Evolutionary conservation across 2,329 filamentous ascomycete species (phyloP).

Genomic region (Talaromyces sp.): DNA sequence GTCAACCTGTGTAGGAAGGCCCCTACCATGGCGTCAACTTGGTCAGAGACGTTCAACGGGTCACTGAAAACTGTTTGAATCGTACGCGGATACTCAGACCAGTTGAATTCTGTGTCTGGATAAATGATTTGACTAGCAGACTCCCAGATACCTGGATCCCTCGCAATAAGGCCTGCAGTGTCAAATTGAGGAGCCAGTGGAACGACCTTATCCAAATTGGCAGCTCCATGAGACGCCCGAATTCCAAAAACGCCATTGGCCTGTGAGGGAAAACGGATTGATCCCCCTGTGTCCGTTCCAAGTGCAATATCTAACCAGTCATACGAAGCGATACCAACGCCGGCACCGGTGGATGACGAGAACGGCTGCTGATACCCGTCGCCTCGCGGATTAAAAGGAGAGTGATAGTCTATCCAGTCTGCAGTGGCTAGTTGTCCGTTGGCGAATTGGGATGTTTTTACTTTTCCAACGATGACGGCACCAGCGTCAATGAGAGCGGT

Average conservation of each 20-base stretch:
- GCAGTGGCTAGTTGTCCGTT: conserved; percentile 18
- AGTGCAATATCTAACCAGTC: conserved; percentile 42
- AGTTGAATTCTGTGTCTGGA: neutral
- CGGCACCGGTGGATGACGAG: conserved; percentile 41
- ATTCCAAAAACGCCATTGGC: conserved; percentile 53
- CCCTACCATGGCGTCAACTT: neutral
- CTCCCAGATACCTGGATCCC: conserved; percentile 17
- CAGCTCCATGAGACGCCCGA: conserved; percentile 47
- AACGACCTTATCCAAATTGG: conserved; percentile 49
- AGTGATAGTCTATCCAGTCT: conserved; percentile 35
- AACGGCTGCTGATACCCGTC: conserved; percentile 47
- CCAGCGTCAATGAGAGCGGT: conserved; percentile 59
- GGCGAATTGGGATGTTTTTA: conserved; percentile 19
- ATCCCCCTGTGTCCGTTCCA: conserved; percentile 21
- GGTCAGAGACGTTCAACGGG: neutral
- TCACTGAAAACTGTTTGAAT: neutral
- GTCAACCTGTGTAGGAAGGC: neutral
- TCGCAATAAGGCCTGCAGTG: conserved; percentile 39
- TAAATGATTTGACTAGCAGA: conserved; percentile 1
- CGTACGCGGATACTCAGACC: neutral
- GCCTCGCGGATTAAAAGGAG: conserved; percentile 43
- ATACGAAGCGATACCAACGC: conserved; percentile 39
- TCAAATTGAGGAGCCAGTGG: conserved; percentile 44
- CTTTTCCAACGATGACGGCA: conserved; percentile 44
- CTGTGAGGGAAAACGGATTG: conserved; percentile 46